Percentiles rank a stretch among this genome's conserved stretches.
Evolutionary conservation across 2,329 filamentous ascomycete species (phyloP).

Genomic region (Tolypocladium amazonense): DNA sequence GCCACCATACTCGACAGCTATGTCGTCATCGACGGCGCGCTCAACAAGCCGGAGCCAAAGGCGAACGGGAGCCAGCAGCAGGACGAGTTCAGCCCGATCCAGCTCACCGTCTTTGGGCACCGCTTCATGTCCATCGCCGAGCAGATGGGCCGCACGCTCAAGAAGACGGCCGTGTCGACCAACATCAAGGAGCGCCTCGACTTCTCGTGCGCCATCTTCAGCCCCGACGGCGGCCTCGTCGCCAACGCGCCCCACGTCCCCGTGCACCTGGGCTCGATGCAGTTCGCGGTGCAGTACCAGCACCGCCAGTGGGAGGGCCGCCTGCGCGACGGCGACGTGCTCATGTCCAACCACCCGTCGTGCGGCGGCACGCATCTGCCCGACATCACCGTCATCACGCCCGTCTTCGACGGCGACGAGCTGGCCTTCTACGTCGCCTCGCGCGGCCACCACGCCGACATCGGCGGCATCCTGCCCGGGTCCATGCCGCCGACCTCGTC

Average conservation of each 20-base stretch:
- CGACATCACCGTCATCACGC: constrained; percentile 26
- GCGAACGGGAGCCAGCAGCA: constrained; percentile 1
- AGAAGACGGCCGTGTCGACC: constrained; percentile 67
- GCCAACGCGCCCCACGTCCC: constrained; percentile 69
- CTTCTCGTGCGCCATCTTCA: constrained; percentile 73
- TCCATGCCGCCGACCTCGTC: constrained; percentile 72
- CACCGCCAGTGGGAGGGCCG: constrained; percentile 52
- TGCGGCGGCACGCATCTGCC: constrained; percentile 27
- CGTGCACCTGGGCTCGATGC: constrained; percentile 69
- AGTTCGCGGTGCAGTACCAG: constrained; percentile 64
- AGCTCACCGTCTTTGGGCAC: constrained; percentile 68
- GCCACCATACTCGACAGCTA: constrained; percentile 23
- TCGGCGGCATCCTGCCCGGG: constrained; percentile 71
- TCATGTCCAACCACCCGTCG: constrained; percentile 22
- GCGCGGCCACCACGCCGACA: constrained; percentile 35
- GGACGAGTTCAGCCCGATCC: constrained; percentile 40
- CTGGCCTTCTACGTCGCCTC: constrained; percentile 45
- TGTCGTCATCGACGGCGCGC: constrained; percentile 19
- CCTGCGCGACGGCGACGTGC: constrained; percentile 22
- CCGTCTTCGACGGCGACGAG: constrained; percentile 30
- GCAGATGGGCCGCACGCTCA: constrained; percentile 71
- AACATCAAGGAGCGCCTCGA: constrained; percentile 76
- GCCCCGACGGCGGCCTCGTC: constrained; percentile 61
- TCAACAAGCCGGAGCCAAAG: background rate
- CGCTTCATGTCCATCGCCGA: constrained; percentile 79